phyloP scores from a whole-genome alignment of 305 asterid species.

The Salvia sclarea region DNA sequence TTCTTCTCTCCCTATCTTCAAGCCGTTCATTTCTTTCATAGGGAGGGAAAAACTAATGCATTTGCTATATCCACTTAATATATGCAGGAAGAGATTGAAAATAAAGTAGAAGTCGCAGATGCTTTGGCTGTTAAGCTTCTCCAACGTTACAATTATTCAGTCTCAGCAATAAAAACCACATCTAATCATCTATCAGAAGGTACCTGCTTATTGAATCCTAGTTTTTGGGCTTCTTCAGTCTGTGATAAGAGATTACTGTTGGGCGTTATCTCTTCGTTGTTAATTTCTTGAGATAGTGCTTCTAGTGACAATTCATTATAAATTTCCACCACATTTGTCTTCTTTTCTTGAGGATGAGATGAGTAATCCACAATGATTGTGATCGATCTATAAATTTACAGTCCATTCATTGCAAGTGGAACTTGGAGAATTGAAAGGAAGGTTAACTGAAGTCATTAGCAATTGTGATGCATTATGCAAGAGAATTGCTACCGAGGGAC shows the following conservation, averaged over 20 bases:
- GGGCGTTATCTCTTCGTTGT: conserved; percentile 3
- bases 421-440: conserved; percentile 89
- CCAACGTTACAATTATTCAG: conserved; percentile 87
- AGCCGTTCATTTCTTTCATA: conserved; percentile 8
- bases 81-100: conserved; percentile 83
- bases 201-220: conserved; percentile 27
- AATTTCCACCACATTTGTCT: neutral
- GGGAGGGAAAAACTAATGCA: conserved; percentile 6
- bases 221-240: neutral
- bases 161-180: conserved; percentile 78
- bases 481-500: conserved; percentile 78
- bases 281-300: conserved; percentile 13
- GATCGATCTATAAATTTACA: conserved; percentile 41
- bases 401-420: conserved; percentile 89
- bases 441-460: conserved; percentile 84
- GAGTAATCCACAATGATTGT: conserved; percentile 13
- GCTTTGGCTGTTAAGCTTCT: conserved; percentile 90
- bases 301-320: conserved; percentile 4
- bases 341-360: neutral
- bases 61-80: conserved; percentile 19
- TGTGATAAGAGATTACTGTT: conserved; percentile 7
- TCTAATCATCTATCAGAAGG: conserved; percentile 90
- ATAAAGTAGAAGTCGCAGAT: conserved; percentile 91
- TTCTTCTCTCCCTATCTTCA: conserved; percentile 26
- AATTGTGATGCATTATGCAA: conserved; percentile 91